A percentile compares a stretch with the other conserved stretches of the same genome.
These are phyloP conservation scores for Phytophthora ohioensis DNA, from an alignment of 352 stramenopile genomes.

Conservation along the genomic window DNA sequence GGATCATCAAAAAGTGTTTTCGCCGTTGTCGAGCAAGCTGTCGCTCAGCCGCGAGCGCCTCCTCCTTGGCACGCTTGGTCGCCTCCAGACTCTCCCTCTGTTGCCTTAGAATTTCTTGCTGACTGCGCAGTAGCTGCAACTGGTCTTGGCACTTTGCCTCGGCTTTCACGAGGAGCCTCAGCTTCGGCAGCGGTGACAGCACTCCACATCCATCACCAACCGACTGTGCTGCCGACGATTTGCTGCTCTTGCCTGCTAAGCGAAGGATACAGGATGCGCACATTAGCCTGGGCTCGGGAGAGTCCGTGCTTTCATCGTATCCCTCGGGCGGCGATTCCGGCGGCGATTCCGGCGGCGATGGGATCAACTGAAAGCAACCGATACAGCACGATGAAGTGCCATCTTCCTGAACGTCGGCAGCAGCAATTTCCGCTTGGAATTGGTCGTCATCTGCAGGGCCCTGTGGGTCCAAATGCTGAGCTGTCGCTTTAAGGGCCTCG, in stretches of 20 bases:
- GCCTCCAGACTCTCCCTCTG: constrained; percentile 55
- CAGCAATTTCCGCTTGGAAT: not conserved
- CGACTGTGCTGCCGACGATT: not conserved
- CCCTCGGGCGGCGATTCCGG: constrained; percentile 15
- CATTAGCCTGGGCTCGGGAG: constrained; percentile 32
- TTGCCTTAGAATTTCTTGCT: constrained; percentile 55
- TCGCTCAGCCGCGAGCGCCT: constrained; percentile 40
- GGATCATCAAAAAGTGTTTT: constrained; percentile 45
- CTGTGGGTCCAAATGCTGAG: not conserved
- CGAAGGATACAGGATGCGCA: constrained; percentile 41
- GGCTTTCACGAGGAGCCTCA: constrained; percentile 59
- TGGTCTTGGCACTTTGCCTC: constrained; percentile 69
- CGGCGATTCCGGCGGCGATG: constrained; percentile 12
- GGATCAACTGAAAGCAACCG: constrained; percentile 48
- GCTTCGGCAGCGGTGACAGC: constrained; percentile 51
- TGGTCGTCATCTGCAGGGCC: not conserved
- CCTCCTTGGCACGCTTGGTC: constrained; percentile 45
- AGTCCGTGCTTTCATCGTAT: not conserved
- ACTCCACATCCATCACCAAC: constrained; percentile 8
- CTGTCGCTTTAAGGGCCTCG: not conserved
- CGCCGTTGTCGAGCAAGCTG: constrained; percentile 46
- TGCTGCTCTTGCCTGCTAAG: constrained; percentile 24
- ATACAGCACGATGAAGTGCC: constrained; percentile 39
- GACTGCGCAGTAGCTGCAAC: constrained; percentile 49
- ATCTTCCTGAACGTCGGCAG: not conserved